Evolutionary conservation across 2,329 filamentous ascomycete genomes (phyloP), one percentile per base, ranked within the genome.

Genomic region (Colletotrichum karsti): DNA sequence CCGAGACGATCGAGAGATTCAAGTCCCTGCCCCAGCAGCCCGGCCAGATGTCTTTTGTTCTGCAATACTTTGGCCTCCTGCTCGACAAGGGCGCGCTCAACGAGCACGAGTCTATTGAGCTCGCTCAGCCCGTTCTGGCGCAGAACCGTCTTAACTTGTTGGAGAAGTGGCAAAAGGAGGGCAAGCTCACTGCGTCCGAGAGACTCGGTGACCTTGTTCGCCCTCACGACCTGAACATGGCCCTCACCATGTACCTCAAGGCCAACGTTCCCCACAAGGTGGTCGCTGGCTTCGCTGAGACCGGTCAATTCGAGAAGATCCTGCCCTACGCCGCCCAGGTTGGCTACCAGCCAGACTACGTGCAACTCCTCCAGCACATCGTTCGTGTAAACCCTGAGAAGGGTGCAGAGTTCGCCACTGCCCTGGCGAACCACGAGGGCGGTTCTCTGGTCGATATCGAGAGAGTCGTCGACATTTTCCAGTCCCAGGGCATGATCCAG

Each of bases 11-110:
- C 78, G 95, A 98, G 82, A 91, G 93, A 74, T 97, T 99, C 84
- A 98, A 98, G 88, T 90, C 89, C 63, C 86, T 97, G 15, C 93
- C 94, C 13, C 88, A 91, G 69, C 90, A 93, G 73, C 91, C 91
- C 35, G 93, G 94, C 48, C 93, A 97, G 78, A 93, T 99, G 83
- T 97, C 96, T 1, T 91, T 94, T 73, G 97, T 98, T 67, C 87
- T 99, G 59, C 96, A 98, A 78, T 99, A 99, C 82, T 99, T 99
- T 74, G 96, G 96, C 70, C 94, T 98, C 89, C 87, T 99, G 46
- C 87, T 99, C 35, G 97, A 99, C 79, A 98, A 99, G 88, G 95
- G 96, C 66, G 89, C 89, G 28, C 85, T 99, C 50, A 99, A 99
- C 83, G 91, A 92, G 77, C 93, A 97, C 72, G 96, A 99, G 82